A percentile compares a stretch with the other conserved stretches of the same genome.
phyloP scores from a whole-genome alignment of 768 basidiomycete genomes.

The Leccinum incarnatum region DNA sequence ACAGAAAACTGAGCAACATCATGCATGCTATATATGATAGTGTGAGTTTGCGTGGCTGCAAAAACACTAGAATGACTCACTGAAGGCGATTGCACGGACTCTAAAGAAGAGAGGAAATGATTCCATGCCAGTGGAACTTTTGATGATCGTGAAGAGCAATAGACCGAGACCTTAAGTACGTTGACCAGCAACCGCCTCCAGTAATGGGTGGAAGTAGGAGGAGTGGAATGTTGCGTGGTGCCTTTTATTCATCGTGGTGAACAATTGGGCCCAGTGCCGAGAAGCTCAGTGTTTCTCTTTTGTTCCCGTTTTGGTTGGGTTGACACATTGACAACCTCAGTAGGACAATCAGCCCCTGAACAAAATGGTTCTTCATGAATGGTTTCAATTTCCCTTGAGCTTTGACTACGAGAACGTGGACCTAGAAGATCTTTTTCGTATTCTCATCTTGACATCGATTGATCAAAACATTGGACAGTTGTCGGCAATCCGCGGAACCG shows the following conservation, averaged over 20 bases:
- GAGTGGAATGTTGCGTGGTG: neutral
- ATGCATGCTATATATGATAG: constrained; percentile 36
- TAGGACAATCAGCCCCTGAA: constrained; percentile 10
- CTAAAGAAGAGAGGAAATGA: constrained; percentile 31
- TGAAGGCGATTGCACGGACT: constrained; percentile 29
- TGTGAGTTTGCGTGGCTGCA: neutral
- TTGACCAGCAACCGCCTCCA: constrained; percentile 22
- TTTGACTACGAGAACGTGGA: neutral
- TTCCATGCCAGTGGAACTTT: constrained; percentile 21
- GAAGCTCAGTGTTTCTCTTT: constrained; percentile 3
- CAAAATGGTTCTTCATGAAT: neutral
- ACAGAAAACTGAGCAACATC: constrained; percentile 44
- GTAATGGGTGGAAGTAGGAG: constrained; percentile 4
- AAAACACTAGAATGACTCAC: constrained; percentile 15
- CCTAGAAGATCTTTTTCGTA: neutral
- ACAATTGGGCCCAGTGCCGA: constrained; percentile 16
- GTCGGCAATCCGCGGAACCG: neutral
- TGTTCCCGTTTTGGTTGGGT: constrained; percentile 13
- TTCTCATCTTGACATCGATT: neutral
- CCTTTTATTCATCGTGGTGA: constrained; percentile 7
- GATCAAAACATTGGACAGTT: neutral
- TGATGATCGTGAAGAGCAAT: neutral
- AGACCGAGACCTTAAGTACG: constrained; percentile 14
- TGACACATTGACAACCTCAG: neutral
- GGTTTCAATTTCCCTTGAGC: neutral